Evolutionary conservation across 495 filamentous ascomycete species (phyloP).

Genomic region (Staphylotrichum tortipilum): DNA sequence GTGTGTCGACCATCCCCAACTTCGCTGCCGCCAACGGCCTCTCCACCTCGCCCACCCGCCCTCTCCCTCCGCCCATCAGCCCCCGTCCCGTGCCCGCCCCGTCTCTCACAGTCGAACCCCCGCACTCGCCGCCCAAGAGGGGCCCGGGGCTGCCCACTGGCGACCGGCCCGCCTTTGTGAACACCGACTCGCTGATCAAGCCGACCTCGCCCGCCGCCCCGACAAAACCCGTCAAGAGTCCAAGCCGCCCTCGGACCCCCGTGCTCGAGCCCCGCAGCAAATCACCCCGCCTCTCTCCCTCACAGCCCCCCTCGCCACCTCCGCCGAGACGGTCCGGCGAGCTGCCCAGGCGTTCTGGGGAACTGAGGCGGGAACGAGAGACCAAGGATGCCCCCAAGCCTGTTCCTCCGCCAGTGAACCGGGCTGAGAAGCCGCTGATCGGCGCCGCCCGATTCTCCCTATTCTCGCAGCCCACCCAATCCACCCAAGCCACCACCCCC

Average conservation of each 20-base stretch:
- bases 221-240: conserved; percentile 43
- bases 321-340: conserved; percentile 43
- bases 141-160: conserved; percentile 27
- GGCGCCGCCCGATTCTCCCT: conserved; percentile 28
- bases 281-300: conserved; percentile 33
- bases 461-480: conserved; percentile 18
- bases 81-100: conserved; percentile 55
- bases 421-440: conserved; percentile 71
- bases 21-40: conserved; percentile 12
- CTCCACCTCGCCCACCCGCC: conserved; percentile 22
- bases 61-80: conserved; percentile 26
- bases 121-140: conserved; percentile 60
- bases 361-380: conserved; percentile 29
- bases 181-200: conserved; percentile 40
- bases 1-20: conserved; percentile 16
- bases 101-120: conserved; percentile 63
- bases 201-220: conserved; percentile 43
- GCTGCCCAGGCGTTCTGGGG: conserved; percentile 40
- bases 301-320: conserved; percentile 46
- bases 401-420: conserved; percentile 61
- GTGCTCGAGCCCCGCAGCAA: conserved; percentile 34
- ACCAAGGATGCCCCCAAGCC: conserved; percentile 27
- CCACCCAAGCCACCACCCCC: too few species aligned
- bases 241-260: conserved; percentile 44
- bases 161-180: conserved; percentile 33